phyloP scores from a whole-genome alignment of 805 yeast species.

The Isabelozyma pseudorhagii region DNA sequence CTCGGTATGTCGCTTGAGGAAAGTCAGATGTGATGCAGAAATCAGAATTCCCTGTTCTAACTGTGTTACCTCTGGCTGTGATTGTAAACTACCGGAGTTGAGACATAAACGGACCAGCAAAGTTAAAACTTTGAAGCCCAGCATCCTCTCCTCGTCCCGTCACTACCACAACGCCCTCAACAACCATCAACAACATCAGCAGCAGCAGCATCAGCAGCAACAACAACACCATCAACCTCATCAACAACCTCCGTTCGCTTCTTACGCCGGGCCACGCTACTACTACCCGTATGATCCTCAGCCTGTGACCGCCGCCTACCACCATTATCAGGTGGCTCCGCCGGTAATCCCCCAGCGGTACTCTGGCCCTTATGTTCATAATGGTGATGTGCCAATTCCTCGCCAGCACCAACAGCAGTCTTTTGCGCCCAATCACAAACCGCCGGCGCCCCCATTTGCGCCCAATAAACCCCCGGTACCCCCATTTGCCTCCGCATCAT shows the following conservation, averaged over 20 bases:
- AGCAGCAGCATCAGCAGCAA: background rate
- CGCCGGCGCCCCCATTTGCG: background rate
- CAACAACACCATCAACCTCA: background rate
- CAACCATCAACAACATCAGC: background rate
- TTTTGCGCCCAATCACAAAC: background rate
- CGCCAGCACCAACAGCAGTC: background rate
- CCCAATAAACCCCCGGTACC: background rate
- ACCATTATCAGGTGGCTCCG: background rate
- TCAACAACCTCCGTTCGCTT: no score
- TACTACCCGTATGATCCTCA: background rate
- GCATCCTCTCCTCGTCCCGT: background rate
- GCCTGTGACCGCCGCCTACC: background rate
- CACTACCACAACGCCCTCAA: no score
- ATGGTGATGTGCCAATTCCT: background rate
- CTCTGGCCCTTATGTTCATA: background rate
- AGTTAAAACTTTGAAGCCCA: background rate
- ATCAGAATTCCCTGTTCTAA: constrained; percentile 54
- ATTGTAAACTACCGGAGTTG: constrained; percentile 7
- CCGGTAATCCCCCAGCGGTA: background rate
- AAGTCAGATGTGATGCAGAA: constrained; percentile 52
- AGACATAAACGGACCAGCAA: background rate
- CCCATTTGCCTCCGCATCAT: no score
- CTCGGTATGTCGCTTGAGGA: constrained; percentile 66
- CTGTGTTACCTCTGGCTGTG: constrained; percentile 6
- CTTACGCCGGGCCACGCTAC: no score